Evolutionary conservation across 352 stramenopile species (phyloP).

Genomic region (Phytophthora fragariae): DNA sequence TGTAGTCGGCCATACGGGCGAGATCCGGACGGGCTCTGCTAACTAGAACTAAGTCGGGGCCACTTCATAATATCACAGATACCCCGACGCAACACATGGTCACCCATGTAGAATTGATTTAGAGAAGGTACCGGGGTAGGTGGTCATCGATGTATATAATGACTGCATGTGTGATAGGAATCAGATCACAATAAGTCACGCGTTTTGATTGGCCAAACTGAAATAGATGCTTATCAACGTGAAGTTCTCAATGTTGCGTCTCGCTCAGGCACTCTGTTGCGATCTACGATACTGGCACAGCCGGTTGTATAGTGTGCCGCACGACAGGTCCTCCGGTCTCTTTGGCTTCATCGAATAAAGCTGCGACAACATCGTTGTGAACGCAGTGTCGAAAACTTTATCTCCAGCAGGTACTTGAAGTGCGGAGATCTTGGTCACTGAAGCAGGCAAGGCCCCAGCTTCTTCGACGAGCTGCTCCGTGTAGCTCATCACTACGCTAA

Average conservation of each 20-base stretch:
- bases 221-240: neutral
- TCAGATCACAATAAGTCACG: neutral
- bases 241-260: neutral
- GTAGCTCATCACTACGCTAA: neutral
- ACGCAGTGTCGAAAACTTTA: neutral
- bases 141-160: too few relatives aligned
- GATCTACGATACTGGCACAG: neutral
- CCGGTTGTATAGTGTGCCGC: neutral
- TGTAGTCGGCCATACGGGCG: conserved; percentile 23
- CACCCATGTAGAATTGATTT: too few relatives aligned
- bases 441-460: neutral
- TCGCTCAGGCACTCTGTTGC: neutral
- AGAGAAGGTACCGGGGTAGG: too few relatives aligned
- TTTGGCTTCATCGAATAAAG: neutral
- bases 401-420: neutral
- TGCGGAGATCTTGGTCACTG: neutral
- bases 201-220: neutral
- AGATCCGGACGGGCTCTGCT: conserved; percentile 41
- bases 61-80: too few relatives aligned
- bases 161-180: neutral
- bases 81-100: too few relatives aligned
- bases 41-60: neutral
- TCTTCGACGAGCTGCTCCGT: neutral
- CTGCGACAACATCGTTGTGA: neutral
- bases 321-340: neutral